These are phyloP conservation scores for Pseudocercospora macadamiae DNA, from an alignment of 2,329 filamentous ascomycete species.

Conservation along the genomic window DNA sequence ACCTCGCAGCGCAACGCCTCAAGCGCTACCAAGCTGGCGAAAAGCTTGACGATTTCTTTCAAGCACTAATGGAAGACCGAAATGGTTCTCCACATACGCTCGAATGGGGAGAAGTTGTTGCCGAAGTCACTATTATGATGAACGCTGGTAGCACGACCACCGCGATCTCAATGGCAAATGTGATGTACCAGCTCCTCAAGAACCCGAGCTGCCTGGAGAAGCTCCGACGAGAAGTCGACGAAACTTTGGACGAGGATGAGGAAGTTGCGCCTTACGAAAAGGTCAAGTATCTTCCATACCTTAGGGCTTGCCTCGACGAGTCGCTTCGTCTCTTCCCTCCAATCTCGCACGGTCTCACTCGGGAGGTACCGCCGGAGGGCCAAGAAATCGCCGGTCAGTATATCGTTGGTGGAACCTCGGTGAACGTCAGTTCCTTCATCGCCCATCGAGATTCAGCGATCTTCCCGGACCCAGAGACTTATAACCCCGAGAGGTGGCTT, in stretches of 20 bases:
- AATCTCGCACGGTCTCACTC: slow-evolving; percentile 23
- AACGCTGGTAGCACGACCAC: slow-evolving; percentile 51
- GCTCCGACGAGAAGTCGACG: slow-evolving; percentile 25
- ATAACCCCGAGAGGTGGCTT: slow-evolving; percentile 25
- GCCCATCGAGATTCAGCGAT: slow-evolving; percentile 39
- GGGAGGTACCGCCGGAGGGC: slow-evolving; percentile 22
- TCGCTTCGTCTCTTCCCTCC: slow-evolving; percentile 25
- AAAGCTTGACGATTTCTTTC: slow-evolving; percentile 63
- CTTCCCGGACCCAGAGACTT: slow-evolving; percentile 25
- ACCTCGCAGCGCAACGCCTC: slow-evolving; percentile 49
- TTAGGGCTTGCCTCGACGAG: slow-evolving; percentile 25
- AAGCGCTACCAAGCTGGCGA: slow-evolving; percentile 55
- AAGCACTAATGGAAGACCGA: slow-evolving; percentile 57
- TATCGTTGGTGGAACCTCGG: slow-evolving; percentile 21
- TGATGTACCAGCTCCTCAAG: slow-evolving; percentile 44
- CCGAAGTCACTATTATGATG: slow-evolving; percentile 59
- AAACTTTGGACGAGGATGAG: slow-evolving; percentile 49
- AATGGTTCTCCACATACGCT: slow-evolving; percentile 51
- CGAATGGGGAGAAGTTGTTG: slow-evolving; percentile 62
- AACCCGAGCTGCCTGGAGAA: slow-evolving; percentile 41
- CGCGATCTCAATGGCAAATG: slow-evolving; percentile 44
- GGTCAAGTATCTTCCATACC: slow-evolving; percentile 29
- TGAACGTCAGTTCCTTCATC: slow-evolving; percentile 25
- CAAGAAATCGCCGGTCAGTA: slow-evolving; percentile 23
- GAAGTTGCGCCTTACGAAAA: slow-evolving; percentile 41